Base-by-base conservation (phyloP, 305 asterid genomes). In the Fraxinus nigra region DNA sequence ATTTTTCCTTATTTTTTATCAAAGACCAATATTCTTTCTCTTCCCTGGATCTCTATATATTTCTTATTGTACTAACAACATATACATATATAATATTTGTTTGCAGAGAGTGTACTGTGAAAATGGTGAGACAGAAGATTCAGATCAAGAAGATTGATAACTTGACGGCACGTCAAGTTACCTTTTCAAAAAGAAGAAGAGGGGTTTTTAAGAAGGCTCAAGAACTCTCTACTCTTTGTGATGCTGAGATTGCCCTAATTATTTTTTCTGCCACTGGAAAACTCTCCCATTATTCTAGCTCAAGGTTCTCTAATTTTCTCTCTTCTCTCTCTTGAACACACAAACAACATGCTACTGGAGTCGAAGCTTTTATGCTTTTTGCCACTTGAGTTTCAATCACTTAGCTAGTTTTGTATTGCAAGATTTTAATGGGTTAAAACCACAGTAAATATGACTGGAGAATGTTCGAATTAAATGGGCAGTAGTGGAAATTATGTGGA, bases 131-230 rank as follows among this genome's bases (percentile, higher is more conserved):
- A 82, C 94, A 91, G 61, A 92, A 87, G 84, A 93, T 92, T 65
- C 84, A 91, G 89, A 92, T 93, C 80, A 92, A 91, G 91, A 93
- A 89, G 89, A 93, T 93, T 18, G 95, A 93, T 32, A 92, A 90
- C 89, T 76, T 93, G 85, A 86, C 96, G 0, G 89, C 97, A 5
- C 87, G 98, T 37, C 97, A 93, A 59, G 97, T 93, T 54, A 93
- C 97, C 0, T 93, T 92, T 48, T 91, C 98, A 2, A 93, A 93
- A 89, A 85, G 98, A 85, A 89, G 95, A 87, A 91, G 93, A 90
- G 98, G 98, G 84, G 91, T 93, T 89, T 92, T 91, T 86, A 93
- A 93, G 90, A 93, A 93, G 78, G 97, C 98, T 78, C 87, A 88
- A 5, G 97, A 94, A 73, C 93, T 94, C 98, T 22, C 98, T 26